Percentiles rank a stretch among this genome's conserved stretches.
Evolutionary conservation across 2,329 filamentous ascomycete species (phyloP).

Genomic region (Exophiala aquamarina): DNA sequence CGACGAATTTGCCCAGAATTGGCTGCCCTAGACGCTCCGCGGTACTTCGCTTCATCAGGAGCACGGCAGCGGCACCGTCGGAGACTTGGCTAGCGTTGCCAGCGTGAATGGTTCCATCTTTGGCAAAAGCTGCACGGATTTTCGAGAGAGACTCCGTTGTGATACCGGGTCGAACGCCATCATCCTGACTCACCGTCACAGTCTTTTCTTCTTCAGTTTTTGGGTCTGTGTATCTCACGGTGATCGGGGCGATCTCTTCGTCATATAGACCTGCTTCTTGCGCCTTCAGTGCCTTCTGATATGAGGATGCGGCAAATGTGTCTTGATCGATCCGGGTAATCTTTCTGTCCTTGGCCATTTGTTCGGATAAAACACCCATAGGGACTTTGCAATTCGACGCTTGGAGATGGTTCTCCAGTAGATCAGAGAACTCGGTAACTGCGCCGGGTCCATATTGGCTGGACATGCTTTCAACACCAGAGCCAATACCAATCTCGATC

Average conservation of each 20-base stretch:
- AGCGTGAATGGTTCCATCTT: conserved; percentile 90
- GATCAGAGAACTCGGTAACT: conserved; percentile 88
- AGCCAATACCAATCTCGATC: conserved; percentile 93
- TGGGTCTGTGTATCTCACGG: conserved; percentile 83
- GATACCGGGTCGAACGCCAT: conserved; percentile 81
- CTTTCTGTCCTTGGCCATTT: conserved; percentile 85
- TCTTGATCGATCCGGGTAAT: conserved; percentile 76
- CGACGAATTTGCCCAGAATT: conserved; percentile 90
- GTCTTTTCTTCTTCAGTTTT: conserved; percentile 84
- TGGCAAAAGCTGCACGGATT: conserved; percentile 86
- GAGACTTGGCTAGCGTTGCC: conserved; percentile 96
- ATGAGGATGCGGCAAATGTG: conserved; percentile 88
- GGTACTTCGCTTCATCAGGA: conserved; percentile 91
- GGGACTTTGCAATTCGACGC: conserved; percentile 95
- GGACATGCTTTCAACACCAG: conserved; percentile 96
- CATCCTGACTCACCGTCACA: conserved; percentile 80
- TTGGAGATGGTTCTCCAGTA: conserved; percentile 76
- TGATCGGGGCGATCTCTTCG: conserved; percentile 84
- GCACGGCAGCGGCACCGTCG: conserved; percentile 90
- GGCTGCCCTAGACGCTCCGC: conserved; percentile 84
- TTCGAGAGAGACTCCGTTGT: conserved; percentile 86
- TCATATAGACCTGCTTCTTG: conserved; percentile 89
- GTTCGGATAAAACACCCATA: conserved; percentile 90
- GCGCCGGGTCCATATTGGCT: conserved; percentile 85
- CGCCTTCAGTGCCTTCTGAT: conserved; percentile 83